Evolutionary conservation across 2,329 filamentous ascomycete species (phyloP).

Genomic region (Penicillium brevicompactum): DNA sequence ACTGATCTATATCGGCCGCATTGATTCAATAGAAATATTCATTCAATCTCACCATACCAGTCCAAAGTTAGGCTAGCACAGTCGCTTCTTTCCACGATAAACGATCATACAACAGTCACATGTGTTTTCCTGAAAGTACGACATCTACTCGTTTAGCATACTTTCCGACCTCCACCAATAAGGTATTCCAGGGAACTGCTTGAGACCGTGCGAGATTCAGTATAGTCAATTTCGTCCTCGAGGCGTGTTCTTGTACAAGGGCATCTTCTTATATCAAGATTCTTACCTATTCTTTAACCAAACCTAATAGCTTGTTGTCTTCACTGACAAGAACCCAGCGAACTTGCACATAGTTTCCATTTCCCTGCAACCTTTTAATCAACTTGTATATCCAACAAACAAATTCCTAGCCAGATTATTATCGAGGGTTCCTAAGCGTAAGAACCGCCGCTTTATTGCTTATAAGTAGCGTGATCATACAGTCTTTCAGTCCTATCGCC

Average conservation of each 20-base stretch:
- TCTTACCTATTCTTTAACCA: slow-evolving; percentile 26
- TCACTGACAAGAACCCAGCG: not conserved
- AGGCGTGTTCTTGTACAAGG: slow-evolving; percentile 10
- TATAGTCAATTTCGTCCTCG: slow-evolving; percentile 29
- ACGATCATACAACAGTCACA: too few species aligned
- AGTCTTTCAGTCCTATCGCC: too few species aligned
- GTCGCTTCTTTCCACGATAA: too few species aligned
- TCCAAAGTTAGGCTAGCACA: not conserved
- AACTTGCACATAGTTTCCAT: not conserved
- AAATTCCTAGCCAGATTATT: too few species aligned
- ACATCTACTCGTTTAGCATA: slow-evolving; percentile 25
- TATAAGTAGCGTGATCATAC: too few species aligned
- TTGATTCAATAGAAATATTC: slow-evolving; percentile 13
- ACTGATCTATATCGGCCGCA: too few species aligned
- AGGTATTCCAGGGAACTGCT: slow-evolving; percentile 14
- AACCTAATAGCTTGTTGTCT: slow-evolving; percentile 6
- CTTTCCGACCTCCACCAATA: slow-evolving; percentile 26
- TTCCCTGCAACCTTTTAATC: too few species aligned
- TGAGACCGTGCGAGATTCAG: slow-evolving; percentile 27
- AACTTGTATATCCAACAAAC: too few species aligned
- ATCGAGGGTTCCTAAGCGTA: too few species aligned
- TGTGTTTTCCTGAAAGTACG: too few species aligned
- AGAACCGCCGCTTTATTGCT: too few species aligned
- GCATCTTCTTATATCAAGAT: slow-evolving; percentile 21
- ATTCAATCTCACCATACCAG: not conserved